Conservation (phyloP, 2,329 filamentous ascomycete species). For the Arthrocladium fulminans region DNA sequence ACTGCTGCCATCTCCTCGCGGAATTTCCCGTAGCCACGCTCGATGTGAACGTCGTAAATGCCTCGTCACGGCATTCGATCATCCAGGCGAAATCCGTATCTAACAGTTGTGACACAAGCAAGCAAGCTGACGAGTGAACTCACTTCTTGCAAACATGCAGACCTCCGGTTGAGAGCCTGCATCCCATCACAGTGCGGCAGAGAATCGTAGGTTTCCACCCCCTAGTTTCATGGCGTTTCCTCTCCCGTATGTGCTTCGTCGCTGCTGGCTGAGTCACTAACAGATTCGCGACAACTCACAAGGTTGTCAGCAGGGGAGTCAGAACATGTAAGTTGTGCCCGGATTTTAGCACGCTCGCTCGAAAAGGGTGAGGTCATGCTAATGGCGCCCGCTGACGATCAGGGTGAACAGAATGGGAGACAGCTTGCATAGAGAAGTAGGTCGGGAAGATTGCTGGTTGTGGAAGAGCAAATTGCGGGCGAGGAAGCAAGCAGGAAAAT, state of each 20-base stretch:
- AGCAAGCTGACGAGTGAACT: conserved; percentile 71
- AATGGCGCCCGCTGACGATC: conserved; percentile 58
- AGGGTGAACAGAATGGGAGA: conserved; percentile 64
- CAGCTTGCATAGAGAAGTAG: conserved; percentile 79
- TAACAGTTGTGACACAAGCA: conserved; percentile 59
- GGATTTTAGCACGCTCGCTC: conserved; percentile 53
- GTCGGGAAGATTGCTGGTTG: conserved; percentile 69
- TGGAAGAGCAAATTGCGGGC: conserved; percentile 70
- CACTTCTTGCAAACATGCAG: conserved; percentile 69
- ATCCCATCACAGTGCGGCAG: conserved; percentile 78
- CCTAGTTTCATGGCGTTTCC: conserved; percentile 74
- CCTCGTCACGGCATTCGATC: conserved; percentile 45
- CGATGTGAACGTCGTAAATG: background rate
- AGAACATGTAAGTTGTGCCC: conserved; percentile 57
- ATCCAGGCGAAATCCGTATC: conserved; percentile 69
- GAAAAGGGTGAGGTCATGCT: conserved; percentile 35
- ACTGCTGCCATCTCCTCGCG: background rate
- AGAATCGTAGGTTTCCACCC: conserved; percentile 80
- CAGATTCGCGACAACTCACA: conserved; percentile 63
- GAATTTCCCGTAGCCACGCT: background rate
- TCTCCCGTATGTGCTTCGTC: conserved; percentile 61
- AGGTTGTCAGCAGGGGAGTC: conserved; percentile 59
- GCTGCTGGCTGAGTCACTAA: conserved; percentile 66
- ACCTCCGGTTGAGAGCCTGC: conserved; percentile 67
- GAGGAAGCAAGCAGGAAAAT: conserved; percentile 66